Evolutionary conservation across 805 yeast species (phyloP).

Genomic region (Zygosaccharomyces gambellarensis): DNA sequence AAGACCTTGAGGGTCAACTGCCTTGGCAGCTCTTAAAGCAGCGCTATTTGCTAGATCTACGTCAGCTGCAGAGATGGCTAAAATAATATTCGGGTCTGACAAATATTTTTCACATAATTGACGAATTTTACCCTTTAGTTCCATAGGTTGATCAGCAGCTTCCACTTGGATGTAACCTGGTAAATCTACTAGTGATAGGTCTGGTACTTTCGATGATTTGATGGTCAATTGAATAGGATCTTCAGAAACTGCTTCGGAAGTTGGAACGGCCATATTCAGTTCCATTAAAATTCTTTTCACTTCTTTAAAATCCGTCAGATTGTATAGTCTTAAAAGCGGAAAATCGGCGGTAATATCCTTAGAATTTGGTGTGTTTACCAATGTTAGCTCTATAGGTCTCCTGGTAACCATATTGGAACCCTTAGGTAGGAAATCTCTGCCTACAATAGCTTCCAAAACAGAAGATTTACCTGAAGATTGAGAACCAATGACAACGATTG

Average conservation of each 20-base stretch:
- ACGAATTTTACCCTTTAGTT: constrained; percentile 72
- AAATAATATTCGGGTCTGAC: constrained; percentile 85
- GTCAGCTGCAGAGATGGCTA: constrained; percentile 96
- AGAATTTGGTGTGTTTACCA: constrained; percentile 75
- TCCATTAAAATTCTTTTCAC: constrained; percentile 86
- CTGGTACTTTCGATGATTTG: constrained; percentile 86
- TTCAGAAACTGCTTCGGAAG: constrained; percentile 75
- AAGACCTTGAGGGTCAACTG: constrained; percentile 90
- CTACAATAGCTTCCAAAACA: constrained; percentile 91
- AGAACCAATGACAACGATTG: constrained; percentile 95
- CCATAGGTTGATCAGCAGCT: constrained; percentile 91
- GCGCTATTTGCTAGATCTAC: constrained; percentile 96
- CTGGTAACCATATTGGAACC: constrained; percentile 98
- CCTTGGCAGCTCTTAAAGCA: constrained; percentile 83
- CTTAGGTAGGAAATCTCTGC: constrained; percentile 96
- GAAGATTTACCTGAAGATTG: constrained; percentile 97
- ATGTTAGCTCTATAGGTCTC: constrained; percentile 91
- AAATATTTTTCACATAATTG: constrained; percentile 79
- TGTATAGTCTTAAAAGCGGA: constrained; percentile 79
- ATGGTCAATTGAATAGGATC: constrained; percentile 93
- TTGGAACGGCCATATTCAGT: constrained; percentile 88
- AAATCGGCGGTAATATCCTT: constrained; percentile 90
- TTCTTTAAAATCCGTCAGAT: constrained; percentile 79
- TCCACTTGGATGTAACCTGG: constrained; percentile 98
- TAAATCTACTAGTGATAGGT: constrained; percentile 85